Evolutionary conservation across 768 basidiomycete genomes (phyloP).

Genomic region (Boletus edulis): DNA sequence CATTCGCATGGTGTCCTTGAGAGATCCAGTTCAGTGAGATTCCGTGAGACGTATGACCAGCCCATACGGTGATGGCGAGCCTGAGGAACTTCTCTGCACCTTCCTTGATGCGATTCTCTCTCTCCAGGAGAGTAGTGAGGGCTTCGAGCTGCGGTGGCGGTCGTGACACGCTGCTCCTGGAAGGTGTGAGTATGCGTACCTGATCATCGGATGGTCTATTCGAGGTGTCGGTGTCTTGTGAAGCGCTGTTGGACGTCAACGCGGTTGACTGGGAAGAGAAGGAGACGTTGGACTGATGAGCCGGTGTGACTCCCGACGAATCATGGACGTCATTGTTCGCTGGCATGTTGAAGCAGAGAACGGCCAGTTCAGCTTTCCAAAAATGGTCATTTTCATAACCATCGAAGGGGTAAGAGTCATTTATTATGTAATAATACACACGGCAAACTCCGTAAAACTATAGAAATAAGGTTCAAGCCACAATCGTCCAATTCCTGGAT

Average conservation of each 20-base stretch:
- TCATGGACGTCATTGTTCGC: constrained; percentile 29
- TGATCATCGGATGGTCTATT: constrained; percentile 27
- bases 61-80: constrained; percentile 52
- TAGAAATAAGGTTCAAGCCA: constrained; percentile 33
- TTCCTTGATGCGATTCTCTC: constrained; percentile 83
- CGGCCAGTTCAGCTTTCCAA: neutral
- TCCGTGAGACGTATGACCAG: constrained; percentile 1
- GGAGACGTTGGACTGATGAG: constrained; percentile 28
- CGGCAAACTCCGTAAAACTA: constrained; percentile 31
- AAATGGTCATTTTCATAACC: neutral
- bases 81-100: constrained; percentile 89
- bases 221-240: constrained; percentile 24
- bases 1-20: constrained; percentile 59
- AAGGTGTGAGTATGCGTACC: constrained; percentile 18
- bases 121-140: constrained; percentile 64
- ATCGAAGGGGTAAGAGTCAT: neutral
- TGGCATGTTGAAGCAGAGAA: constrained; percentile 18
- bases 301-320: constrained; percentile 11
- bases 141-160: constrained; percentile 52
- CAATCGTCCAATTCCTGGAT: constrained; percentile 34
- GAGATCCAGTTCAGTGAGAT: constrained; percentile 7
- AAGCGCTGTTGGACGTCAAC: constrained; percentile 20
- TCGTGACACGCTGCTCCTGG: constrained; percentile 2
- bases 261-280: constrained; percentile 30
- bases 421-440: neutral